Base-by-base conservation (phyloP, 1,284 basidiomycete genomes). In the Malassezia japonica region DNA sequence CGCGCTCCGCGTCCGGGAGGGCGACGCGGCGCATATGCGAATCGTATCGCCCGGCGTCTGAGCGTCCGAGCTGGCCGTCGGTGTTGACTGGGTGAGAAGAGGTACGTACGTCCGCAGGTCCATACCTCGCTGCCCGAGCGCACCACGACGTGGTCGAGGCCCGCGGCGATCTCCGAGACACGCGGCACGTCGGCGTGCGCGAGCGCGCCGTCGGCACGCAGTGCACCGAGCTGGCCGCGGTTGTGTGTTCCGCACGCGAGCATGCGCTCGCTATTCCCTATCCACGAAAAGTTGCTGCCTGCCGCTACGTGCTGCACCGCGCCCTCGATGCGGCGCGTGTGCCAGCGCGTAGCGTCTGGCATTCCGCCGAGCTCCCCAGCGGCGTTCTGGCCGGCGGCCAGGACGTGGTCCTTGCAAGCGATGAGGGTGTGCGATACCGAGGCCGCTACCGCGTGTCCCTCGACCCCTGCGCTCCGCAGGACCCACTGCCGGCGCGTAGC, bases 21-120 rank as follows among this genome's bases (percentile, higher is more conserved):
- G 23, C 15, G 15, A 28, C 25, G 10, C 2, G 36, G 7, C 41
- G 18, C n/a, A 44, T 45, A 51, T 56, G 2, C 1, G 21, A 3
- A 53, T 33, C 13, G 45, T 39, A 23, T 51, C 24, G 29, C 52
- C 36, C 16, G 48, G 56, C 13, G 35, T 41, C 13, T 0, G 58
- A 52, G 2, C 49, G 13, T 2, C 62, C 64, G 2, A 66, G 37
- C 39, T 66, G 64, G 1, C 62, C 61, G 24, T 66, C 64, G 5
- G 64, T 64, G 23, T 66, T 60, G n/a, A 64, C 10, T 59, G 58
- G 3, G 57, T 50, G 20, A 43, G 28, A 6, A 32, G 6, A 12
- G 4, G 5, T 13, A 43, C 41, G 7, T 15, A 43, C 41, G 27
- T 29, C 44, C 51, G 16, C 46, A 43, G 1, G 46, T 35, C 8